A percentile compares a stretch with the other conserved stretches of the same genome.
Conservation (phyloP, 352 stramenopile genomes). For the Aphanomyces invadans region DNA sequence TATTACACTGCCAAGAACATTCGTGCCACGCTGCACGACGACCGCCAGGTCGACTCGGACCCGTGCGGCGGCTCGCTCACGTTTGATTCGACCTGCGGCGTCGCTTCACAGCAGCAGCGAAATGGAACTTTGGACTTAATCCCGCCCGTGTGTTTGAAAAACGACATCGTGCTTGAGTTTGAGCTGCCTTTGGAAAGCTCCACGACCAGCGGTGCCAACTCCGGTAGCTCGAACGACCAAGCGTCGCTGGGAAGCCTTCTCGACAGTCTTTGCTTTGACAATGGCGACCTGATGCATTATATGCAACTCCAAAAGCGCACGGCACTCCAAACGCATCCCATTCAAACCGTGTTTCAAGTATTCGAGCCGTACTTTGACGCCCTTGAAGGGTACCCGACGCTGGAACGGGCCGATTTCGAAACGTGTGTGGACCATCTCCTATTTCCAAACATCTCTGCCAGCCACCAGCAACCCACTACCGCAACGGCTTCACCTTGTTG, state of each 20-base stretch:
- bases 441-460: constrained; percentile 17
- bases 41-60: constrained; percentile 47
- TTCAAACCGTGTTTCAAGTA: constrained; percentile 57
- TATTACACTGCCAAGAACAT: constrained; percentile 84
- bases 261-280: constrained; percentile 66
- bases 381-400: constrained; percentile 38
- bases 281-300: constrained; percentile 78
- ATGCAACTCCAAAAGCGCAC: constrained; percentile 67
- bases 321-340: constrained; percentile 58
- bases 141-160: constrained; percentile 66
- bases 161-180: constrained; percentile 79
- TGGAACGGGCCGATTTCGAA: constrained; percentile 79
- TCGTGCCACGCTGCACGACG: constrained; percentile 37
- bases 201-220: constrained; percentile 39
- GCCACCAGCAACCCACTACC: too few relatives aligned
- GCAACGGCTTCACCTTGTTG: too few relatives aligned
- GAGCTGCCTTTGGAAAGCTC: constrained; percentile 63
- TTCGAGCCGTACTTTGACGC: constrained; percentile 68
- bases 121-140: constrained; percentile 42
- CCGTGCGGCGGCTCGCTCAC: neutral
- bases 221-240: too few relatives aligned
- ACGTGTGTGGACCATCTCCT: constrained; percentile 57
- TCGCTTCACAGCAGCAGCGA: too few relatives aligned
- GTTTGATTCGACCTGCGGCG: too few relatives aligned
- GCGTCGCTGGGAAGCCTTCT: too few relatives aligned